Percentiles rank a stretch among this genome's conserved stretches.
Evolutionary conservation across 73 alveolate species (phyloP).

Genomic region (Tetrahymena malaccensis): DNA sequence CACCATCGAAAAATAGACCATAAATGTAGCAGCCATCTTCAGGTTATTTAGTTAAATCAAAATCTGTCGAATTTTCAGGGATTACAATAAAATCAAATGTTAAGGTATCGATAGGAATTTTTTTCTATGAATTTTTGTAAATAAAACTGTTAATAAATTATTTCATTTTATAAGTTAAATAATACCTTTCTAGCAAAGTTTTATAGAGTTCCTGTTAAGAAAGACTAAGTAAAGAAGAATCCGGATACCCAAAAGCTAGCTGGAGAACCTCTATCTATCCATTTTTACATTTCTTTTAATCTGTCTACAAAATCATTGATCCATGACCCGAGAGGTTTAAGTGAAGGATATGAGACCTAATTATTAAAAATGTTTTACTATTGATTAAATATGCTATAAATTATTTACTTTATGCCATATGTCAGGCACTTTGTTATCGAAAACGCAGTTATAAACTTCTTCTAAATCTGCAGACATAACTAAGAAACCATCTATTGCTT

Average conservation of each 20-base stretch:
- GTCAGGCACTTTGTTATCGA: conserved; percentile 68
- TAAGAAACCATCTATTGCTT: conserved; percentile 71
- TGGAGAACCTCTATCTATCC: conserved; percentile 79
- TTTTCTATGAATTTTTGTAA: conserved; percentile 9
- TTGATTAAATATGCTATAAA: background rate
- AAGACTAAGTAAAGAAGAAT: conserved; percentile 68
- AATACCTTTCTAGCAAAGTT: conserved; percentile 59
- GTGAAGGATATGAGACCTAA: conserved; percentile 56
- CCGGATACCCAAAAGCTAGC: conserved; percentile 73
- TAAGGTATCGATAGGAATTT: conserved; percentile 85
- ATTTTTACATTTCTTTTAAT: conserved; percentile 57
- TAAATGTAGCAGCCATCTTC: conserved; percentile 96
- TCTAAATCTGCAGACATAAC: conserved; percentile 72
- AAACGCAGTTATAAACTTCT: conserved; percentile 58
- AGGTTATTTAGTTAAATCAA: conserved; percentile 70
- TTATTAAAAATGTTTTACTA: background rate
- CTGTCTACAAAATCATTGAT: conserved; percentile 69
- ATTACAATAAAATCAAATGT: conserved; percentile 77
- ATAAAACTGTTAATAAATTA: background rate
- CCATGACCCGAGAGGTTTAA: conserved; percentile 76
- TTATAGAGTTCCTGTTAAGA: conserved; percentile 73
- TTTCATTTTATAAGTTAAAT: background rate
- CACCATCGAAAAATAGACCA: conserved; percentile 98
- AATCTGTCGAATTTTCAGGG: conserved; percentile 39
- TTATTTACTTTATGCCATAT: conserved; percentile 46